Base-by-base conservation (phyloP, 1,284 basidiomycete genomes). In the Thelephora terrestris region DNA sequence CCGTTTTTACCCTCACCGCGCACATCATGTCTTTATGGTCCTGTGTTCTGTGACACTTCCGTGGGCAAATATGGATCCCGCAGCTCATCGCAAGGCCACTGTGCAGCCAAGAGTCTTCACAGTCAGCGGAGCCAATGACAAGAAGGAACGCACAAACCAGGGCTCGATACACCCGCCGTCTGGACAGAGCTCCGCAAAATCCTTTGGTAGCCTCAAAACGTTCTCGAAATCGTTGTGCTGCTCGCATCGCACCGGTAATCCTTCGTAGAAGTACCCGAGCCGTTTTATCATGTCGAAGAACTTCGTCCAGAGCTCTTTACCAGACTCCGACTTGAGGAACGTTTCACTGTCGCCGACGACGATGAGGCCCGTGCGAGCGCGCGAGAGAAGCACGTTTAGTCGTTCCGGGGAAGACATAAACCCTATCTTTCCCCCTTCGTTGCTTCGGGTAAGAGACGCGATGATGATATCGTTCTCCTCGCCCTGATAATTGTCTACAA, bases 381-480 rank as follows among this genome's bases (percentile, higher is more conserved):
- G 73, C 0, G 81, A 83, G 16, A 83, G 67, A 1, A 84, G 65
- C 6, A 84, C 81, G 44, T 79, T 84, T 18, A 84, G 60, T 20
- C 81, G 73, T 57, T 84, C 78, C 0, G 76, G 75, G 1, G 81
- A 70, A 38, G 57, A 65, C 79, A 84, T 81, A 61, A 84, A 84
- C 0, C 81, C 81, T 23, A 84, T 83, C 50, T 73, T 73, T 47
- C 69, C 61, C 0, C 61, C 52, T 0, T 65, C 12, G 52, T 83
- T 83, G 57, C 78, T 81, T 37, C 81, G 63, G 0, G 77, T 79
- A 7, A 84, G 59, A 7, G 73, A 77, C n/a, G 69, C 66, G 24
- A 84, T 68, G 27, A 84, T 76, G 42, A 84, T 77, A 20, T 82
- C 70, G 36, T 76, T 78, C 58, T 84, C 81, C 57, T 84, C 81